A percentile compares a stretch with the other conserved stretches of the same genome.
phyloP scores from a whole-genome alignment of 176 grass and related monocot species.

The Elaeis guineensis region DNA sequence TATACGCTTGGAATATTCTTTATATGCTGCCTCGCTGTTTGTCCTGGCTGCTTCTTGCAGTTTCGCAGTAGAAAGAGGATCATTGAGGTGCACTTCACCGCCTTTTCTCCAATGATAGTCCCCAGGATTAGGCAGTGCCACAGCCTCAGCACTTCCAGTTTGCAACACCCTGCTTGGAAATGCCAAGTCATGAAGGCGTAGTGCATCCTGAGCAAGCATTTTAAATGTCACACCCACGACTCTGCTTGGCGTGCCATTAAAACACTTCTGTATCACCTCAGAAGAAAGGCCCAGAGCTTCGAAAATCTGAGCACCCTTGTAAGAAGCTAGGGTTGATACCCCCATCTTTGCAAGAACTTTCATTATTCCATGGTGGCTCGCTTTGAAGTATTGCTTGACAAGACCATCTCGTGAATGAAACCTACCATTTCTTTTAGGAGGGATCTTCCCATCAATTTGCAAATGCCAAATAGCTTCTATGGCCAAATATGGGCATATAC shows the following conservation, averaged over 20 bases:
- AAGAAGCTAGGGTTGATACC: slow-evolving; percentile 96
- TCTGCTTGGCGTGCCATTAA: slow-evolving; percentile 83
- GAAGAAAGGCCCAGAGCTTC: slow-evolving; percentile 93
- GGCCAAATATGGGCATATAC: slow-evolving; percentile 85
- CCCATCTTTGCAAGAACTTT: slow-evolving; percentile 99
- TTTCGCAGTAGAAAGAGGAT: slow-evolving; percentile 90
- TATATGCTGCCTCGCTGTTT: slow-evolving; percentile 82
- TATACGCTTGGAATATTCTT: slow-evolving; percentile 82
- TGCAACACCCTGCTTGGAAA: slow-evolving; percentile 69
- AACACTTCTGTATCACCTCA: slow-evolving; percentile 79
- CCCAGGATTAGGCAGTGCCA: slow-evolving; percentile 81
- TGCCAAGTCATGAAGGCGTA: slow-evolving; percentile 77
- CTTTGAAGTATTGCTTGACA: slow-evolving; percentile 72
- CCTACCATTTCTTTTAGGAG: slow-evolving; percentile 42
- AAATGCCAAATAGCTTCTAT: slow-evolving; percentile 89
- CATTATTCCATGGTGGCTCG: slow-evolving; percentile 90
- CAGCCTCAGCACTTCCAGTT: slow-evolving; percentile 74
- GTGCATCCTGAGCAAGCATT: slow-evolving; percentile 84
- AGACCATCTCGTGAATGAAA: slow-evolving; percentile 51
- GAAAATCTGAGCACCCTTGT: slow-evolving; percentile 99
- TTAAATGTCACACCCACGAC: slow-evolving; percentile 87
- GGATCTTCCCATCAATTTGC: slow-evolving; percentile 84
- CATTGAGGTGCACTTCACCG: slow-evolving; percentile 91
- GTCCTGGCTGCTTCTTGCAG: slow-evolving; percentile 90
- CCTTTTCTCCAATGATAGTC: slow-evolving; percentile 98